Percentiles rank a stretch among this genome's conserved stretches.
These are phyloP conservation scores for Colletotrichum siamense DNA, from an alignment of 2,329 filamentous ascomycete genomes.

Conservation along the genomic window DNA sequence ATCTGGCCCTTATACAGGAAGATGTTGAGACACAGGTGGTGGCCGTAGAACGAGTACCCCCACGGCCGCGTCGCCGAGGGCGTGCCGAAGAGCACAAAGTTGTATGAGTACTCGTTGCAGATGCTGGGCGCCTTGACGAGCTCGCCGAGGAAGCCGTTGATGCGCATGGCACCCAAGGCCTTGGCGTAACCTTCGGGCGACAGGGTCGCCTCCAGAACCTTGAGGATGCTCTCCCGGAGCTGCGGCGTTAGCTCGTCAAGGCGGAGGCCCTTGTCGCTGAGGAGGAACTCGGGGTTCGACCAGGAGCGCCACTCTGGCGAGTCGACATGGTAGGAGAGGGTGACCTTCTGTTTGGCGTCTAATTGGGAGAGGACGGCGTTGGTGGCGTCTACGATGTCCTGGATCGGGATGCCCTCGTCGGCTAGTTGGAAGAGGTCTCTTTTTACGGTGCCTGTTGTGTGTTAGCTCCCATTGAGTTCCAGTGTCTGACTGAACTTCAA, in stretches of 20 bases:
- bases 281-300: conserved; percentile 76
- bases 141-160: conserved; percentile 77
- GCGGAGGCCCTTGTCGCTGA: conserved; percentile 72
- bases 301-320: conserved; percentile 74
- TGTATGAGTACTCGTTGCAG: conserved; percentile 80
- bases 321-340: conserved; percentile 66
- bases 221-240: conserved; percentile 55
- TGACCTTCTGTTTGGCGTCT: conserved; percentile 50
- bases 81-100: conserved; percentile 73
- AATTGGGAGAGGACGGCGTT: conserved; percentile 51
- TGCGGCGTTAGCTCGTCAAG: conserved; percentile 62
- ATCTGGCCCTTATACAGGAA: conserved; percentile 69
- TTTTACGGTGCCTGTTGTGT: conserved; percentile 49
- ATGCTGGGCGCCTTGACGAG: conserved; percentile 66
- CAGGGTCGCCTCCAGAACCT: conserved; percentile 62
- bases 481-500: neutral
- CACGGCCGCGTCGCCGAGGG: conserved; percentile 65
- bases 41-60: conserved; percentile 79
- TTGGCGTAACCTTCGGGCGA: conserved; percentile 76
- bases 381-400: conserved; percentile 58
- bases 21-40: conserved; percentile 79
- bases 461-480: neutral
- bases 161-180: conserved; percentile 71
- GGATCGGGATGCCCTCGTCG: conserved; percentile 69
- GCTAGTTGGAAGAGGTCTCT: conserved; percentile 61